Percentiles rank a stretch among this genome's conserved stretches.
These are phyloP conservation scores for Phalaenopsis hybrid DNA, from an alignment of 116 monocot genomes.

Conservation along the genomic window DNA sequence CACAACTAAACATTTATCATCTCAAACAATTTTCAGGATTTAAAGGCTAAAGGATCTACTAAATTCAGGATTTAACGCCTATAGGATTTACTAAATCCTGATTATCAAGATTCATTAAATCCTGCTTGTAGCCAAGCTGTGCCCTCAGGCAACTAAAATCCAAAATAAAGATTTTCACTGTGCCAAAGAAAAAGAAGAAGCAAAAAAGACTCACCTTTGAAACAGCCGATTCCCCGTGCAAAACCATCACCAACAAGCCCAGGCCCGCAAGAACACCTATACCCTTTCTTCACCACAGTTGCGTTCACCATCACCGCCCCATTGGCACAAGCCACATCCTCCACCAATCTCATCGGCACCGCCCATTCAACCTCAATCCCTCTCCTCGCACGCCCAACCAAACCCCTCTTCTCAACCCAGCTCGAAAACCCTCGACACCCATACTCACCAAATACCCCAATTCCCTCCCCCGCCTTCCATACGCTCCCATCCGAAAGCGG, in stretches of 20 bases:
- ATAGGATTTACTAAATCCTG: too few relatives aligned
- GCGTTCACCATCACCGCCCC: slow-evolving; percentile 57
- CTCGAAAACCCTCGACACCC: slow-evolving; percentile 89
- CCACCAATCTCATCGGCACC: slow-evolving; percentile 28
- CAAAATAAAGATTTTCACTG: background rate
- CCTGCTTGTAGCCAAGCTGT: too few relatives aligned
- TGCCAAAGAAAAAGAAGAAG: background rate
- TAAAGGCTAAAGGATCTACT: too few relatives aligned
- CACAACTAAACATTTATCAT: too few relatives aligned
- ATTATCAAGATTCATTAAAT: too few relatives aligned
- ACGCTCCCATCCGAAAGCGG: slow-evolving; percentile 66
- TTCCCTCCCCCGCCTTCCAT: slow-evolving; percentile 59
- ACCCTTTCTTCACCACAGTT: slow-evolving; percentile 45
- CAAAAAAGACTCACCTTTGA: slow-evolving; percentile 33
- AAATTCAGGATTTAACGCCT: too few relatives aligned
- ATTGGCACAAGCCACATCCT: slow-evolving; percentile 31
- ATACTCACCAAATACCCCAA: slow-evolving; percentile 50
- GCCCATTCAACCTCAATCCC: slow-evolving; percentile 86
- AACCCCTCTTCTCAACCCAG: slow-evolving; percentile 29
- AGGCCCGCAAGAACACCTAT: slow-evolving; percentile 47
- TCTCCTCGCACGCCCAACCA: background rate
- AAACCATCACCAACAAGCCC: slow-evolving; percentile 71
- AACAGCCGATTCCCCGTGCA: slow-evolving; percentile 54
- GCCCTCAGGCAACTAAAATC: background rate
- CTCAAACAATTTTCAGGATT: too few relatives aligned